Conservation (phyloP, 129 eudicot species). For the Flaveria brownii region DNA sequence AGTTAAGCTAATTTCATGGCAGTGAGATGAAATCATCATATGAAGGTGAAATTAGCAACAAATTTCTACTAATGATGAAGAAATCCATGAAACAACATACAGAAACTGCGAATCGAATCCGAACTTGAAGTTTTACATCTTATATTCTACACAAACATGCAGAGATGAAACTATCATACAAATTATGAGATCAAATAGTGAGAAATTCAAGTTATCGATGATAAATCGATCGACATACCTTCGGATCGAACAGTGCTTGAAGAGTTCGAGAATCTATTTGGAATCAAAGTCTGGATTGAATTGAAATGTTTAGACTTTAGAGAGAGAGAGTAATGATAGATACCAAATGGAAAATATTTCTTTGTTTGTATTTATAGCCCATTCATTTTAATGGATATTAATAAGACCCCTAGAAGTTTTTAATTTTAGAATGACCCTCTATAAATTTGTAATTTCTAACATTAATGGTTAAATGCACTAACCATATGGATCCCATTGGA, state of each 20-base stretch:
- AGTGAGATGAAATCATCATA: neutral
- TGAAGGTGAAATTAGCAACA: constrained; percentile 9
- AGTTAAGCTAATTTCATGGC: neutral
- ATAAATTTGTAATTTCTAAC: too few species aligned
- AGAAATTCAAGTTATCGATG: constrained; percentile 5
- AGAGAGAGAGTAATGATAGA: neutral
- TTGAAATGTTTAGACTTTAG: neutral
- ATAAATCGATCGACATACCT: constrained; percentile 7
- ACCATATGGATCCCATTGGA: too few species aligned
- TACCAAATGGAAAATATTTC: neutral
- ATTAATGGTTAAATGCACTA: too few species aligned
- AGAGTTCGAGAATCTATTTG: constrained; percentile 2
- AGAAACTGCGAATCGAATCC: neutral
- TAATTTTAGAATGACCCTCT: neutral
- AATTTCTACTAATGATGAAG: neutral
- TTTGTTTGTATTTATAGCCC: constrained; percentile 6
- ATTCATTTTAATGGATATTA: neutral
- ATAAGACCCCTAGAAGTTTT: neutral
- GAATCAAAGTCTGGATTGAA: constrained; percentile 24
- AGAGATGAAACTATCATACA: constrained; percentile 11
- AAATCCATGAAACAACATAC: neutral
- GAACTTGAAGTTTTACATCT: neutral
- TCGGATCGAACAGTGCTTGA: constrained; percentile 24
- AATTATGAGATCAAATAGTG: constrained; percentile 15
- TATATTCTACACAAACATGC: constrained; percentile 18